Evolutionary conservation across 192 early-diverging fungal genomes (phyloP), one percentile per base, ranked within the genome.

Genomic region (Backusella liffmaniae): DNA sequence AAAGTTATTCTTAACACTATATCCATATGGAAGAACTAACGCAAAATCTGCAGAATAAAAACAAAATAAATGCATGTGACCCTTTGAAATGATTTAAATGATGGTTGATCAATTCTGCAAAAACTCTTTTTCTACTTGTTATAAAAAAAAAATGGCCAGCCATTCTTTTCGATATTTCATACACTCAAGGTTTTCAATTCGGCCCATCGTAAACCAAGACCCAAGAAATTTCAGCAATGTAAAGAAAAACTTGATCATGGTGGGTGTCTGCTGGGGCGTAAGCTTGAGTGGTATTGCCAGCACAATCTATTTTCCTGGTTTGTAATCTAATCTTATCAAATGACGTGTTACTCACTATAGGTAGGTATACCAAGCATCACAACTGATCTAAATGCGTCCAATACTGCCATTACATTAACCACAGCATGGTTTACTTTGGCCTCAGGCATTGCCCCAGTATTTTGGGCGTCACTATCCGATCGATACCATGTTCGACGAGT

Each of bases 401-500:
- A 74, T 12, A 83, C 80, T 1, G 76, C 80, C 23, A 83, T 82
- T 53, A 86, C 82, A 46, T 65, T 82, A 15, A 81, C 82, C 5
- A 80, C 83, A 10, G 79, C 82, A n/a, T 80, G 83, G 69, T 86
- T 82, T 56, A 79, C 81, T 32, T 72, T 86, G 29, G 83, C 81
- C 44, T 82, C 81, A 76, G 84, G 85, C 23, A 81, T 86, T 70
- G 79, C 81, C 62, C 83, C 86, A 8, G 65, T 87, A 1, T 77
- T 87, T 37, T 80, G 73, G 73, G 84, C 86, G 7, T 80, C 80
- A 0, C 13, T 83, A n/a, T 84, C 86, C 0, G 86, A 87, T 53
- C 30, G 62, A 13, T 87, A 82, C 67, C 73, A 80, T 29, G 76
- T 87, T 36, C 79, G 83, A 13, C 81, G 82, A 68, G 29, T 78